A percentile compares a stretch with the other conserved stretches of the same genome.
phyloP scores from a whole-genome alignment of 2,329 filamentous ascomycete genomes.

The Lachnellula arida region DNA sequence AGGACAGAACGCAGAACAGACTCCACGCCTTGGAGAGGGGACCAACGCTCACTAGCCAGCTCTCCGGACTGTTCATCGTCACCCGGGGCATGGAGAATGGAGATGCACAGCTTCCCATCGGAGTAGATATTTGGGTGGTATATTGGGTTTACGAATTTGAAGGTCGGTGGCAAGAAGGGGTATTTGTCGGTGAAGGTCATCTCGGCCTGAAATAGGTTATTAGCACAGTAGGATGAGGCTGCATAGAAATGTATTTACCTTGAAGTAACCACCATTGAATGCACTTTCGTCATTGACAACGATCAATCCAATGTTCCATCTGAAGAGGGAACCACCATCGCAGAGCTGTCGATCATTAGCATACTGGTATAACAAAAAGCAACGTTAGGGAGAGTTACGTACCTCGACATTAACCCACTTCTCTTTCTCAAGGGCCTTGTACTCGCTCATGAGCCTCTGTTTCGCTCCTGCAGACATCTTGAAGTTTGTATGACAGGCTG shows the following conservation, averaged over 20 bases:
- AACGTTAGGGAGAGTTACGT: slow-evolving; percentile 28
- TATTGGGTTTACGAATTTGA: slow-evolving; percentile 76
- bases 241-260: slow-evolving; percentile 37
- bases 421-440: slow-evolving; percentile 76
- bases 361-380: background rate
- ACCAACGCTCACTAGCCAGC: slow-evolving; percentile 86
- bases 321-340: slow-evolving; percentile 72
- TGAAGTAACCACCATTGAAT: slow-evolving; percentile 92
- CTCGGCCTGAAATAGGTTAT: slow-evolving; percentile 50
- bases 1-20: slow-evolving; percentile 91
- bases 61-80: slow-evolving; percentile 93
- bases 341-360: slow-evolving; percentile 38
- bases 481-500: background rate
- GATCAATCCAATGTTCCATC: slow-evolving; percentile 85
- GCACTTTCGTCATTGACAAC: slow-evolving; percentile 88
- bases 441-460: slow-evolving; percentile 84
- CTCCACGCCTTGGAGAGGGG: slow-evolving; percentile 88
- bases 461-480: slow-evolving; percentile 49
- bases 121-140: slow-evolving; percentile 93
- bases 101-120: slow-evolving; percentile 90
- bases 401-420: slow-evolving; percentile 92
- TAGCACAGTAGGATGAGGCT: background rate
- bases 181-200: slow-evolving; percentile 89
- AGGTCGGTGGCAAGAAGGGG: slow-evolving; percentile 82
- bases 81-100: slow-evolving; percentile 87